phyloP scores from a whole-genome alignment of 495 filamentous ascomycete species.

The Tuber magnatum region DNA sequence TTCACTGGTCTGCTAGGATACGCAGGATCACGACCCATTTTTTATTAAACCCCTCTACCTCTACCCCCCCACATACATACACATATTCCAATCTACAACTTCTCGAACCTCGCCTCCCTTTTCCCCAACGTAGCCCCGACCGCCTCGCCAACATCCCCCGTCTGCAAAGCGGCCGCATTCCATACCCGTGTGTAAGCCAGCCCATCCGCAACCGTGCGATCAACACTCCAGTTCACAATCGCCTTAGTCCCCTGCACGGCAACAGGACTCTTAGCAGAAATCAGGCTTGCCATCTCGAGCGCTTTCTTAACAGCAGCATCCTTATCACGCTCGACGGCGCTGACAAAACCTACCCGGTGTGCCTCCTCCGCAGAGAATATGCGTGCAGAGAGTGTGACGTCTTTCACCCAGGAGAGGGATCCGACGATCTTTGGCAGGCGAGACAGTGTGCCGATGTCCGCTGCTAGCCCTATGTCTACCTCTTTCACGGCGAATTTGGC shows the following conservation, averaged over 20 bases:
- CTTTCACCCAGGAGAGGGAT: conserved; percentile 78
- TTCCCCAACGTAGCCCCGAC: conserved; percentile 70
- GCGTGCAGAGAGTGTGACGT: conserved; percentile 72
- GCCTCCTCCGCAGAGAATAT: conserved; percentile 75
- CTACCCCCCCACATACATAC: not conserved
- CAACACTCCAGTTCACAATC: conserved; percentile 76
- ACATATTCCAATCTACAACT: conserved; percentile 53
- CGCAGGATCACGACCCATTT: not conserved
- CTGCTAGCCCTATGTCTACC: conserved; percentile 89
- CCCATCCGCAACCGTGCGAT: conserved; percentile 68
- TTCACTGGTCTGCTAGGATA: not conserved
- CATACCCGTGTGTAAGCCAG: conserved; percentile 77
- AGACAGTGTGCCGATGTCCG: conserved; percentile 81
- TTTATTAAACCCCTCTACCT: not conserved
- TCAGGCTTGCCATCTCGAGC: conserved; percentile 56
- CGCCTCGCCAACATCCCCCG: conserved; percentile 65
- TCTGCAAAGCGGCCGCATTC: conserved; percentile 79
- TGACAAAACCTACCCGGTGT: conserved; percentile 73
- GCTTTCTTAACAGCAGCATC: conserved; percentile 55
- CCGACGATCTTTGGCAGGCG: conserved; percentile 80
- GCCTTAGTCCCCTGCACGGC: conserved; percentile 92
- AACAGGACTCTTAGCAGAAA: conserved; percentile 80
- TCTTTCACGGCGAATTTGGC: conserved; percentile 77
- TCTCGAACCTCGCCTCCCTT: conserved; percentile 76
- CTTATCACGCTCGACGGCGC: conserved; percentile 62